These are phyloP conservation scores for Graphiopsis chlorocephala DNA, from an alignment of 2,329 filamentous ascomycete species.

Conservation along the genomic window DNA sequence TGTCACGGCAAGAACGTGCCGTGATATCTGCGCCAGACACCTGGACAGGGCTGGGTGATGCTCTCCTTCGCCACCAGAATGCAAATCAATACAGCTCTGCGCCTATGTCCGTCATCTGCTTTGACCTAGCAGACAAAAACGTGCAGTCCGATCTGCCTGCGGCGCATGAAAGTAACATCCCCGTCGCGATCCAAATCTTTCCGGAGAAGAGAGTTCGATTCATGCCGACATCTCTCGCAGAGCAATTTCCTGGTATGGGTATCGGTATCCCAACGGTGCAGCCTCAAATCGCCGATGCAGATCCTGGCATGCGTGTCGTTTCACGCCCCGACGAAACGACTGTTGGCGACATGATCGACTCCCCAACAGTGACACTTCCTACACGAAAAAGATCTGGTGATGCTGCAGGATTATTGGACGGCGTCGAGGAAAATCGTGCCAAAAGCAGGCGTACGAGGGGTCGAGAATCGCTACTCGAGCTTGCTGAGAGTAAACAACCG, in stretches of 20 bases:
- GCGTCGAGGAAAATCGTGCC: constrained; percentile 53
- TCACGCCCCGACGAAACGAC: neutral
- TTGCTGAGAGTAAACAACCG: constrained; percentile 42
- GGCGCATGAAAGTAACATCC: neutral
- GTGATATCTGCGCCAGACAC: constrained; percentile 27
- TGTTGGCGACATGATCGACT: constrained; percentile 27
- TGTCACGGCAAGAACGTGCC: constrained; percentile 20
- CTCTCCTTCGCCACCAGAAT: constrained; percentile 28
- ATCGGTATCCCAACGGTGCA: constrained; percentile 30
- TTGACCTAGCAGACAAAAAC: constrained; percentile 22
- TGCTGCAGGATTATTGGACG: constrained; percentile 57
- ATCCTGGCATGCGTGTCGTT: constrained; percentile 23
- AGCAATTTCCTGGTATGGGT: constrained; percentile 35
- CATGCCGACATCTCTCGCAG: constrained; percentile 22
- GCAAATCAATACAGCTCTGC: constrained; percentile 28
- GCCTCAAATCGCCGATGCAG: constrained; percentile 30
- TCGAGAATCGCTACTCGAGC: constrained; percentile 53
- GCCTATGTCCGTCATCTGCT: constrained; percentile 27
- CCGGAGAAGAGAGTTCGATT: neutral
- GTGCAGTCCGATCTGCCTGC: neutral
- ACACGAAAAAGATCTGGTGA: constrained; percentile 61
- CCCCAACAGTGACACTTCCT: constrained; percentile 34
- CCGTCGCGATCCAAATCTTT: neutral
- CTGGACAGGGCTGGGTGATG: constrained; percentile 35
- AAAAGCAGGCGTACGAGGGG: constrained; percentile 62